Conservation (phyloP, 2,329 filamentous ascomycete species). For the Neophaeococcomyces aloes region DNA sequence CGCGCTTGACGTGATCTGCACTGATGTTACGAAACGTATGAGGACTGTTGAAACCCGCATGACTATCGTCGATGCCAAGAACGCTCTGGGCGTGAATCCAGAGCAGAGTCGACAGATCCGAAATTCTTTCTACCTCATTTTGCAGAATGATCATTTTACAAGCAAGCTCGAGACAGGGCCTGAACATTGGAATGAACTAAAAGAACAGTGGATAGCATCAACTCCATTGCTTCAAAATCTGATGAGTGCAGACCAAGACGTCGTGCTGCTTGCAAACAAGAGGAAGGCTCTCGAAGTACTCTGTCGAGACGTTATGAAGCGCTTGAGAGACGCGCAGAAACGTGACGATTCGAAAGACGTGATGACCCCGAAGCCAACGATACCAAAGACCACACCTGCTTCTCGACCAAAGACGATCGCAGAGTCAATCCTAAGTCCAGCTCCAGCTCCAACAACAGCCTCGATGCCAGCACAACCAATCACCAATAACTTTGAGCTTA, state of each 20-base stretch:
- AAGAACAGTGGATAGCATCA: conserved; percentile 54
- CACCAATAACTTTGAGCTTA: conserved; percentile 18
- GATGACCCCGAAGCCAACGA: conserved; percentile 14
- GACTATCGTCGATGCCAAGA: conserved; percentile 65
- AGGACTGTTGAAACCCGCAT: conserved; percentile 55
- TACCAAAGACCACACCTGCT: neutral
- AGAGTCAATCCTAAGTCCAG: conserved; percentile 25
- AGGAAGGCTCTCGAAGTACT: conserved; percentile 59
- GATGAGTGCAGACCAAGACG: conserved; percentile 43
- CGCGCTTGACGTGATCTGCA: conserved; percentile 68
- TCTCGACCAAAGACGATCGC: conserved; percentile 7
- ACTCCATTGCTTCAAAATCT: conserved; percentile 47
- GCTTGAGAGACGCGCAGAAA: conserved; percentile 56
- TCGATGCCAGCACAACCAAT: conserved; percentile 11
- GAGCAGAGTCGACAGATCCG: conserved; percentile 57
- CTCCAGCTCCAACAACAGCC: conserved; percentile 28
- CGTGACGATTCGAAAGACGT: conserved; percentile 28
- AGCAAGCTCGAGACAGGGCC: conserved; percentile 63
- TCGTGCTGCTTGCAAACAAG: conserved; percentile 42
- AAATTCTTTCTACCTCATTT: conserved; percentile 53
- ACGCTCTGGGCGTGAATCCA: conserved; percentile 57
- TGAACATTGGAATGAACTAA: conserved; percentile 61
- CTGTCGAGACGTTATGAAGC: conserved; percentile 67
- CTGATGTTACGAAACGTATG: conserved; percentile 71
- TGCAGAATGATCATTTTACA: conserved; percentile 56